A percentile compares a stretch with the other conserved stretches of the same genome.
phyloP scores from a whole-genome alignment of 1,284 basidiomycete species.

The Pseudozyma sp. region DNA sequence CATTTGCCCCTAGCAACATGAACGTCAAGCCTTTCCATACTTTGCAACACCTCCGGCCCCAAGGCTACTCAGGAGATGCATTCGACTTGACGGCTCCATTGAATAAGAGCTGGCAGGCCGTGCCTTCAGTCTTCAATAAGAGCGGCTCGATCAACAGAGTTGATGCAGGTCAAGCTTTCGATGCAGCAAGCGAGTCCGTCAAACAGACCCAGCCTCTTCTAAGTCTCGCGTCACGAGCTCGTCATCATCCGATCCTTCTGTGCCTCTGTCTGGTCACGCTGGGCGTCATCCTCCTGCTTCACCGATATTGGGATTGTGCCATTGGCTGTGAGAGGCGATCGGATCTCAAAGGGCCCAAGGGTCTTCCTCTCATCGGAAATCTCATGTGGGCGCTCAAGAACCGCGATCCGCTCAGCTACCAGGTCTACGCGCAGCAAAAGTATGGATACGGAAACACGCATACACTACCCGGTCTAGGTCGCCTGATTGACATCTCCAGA shows the following conservation, averaged over 20 bases:
- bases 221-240: not conserved
- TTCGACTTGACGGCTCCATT: not conserved
- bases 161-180: not conserved
- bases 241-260: slow-evolving; percentile 1
- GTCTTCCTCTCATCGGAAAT: slow-evolving; percentile 12
- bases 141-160: not conserved
- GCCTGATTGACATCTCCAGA: slow-evolving; percentile 17
- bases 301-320: slow-evolving; percentile 13
- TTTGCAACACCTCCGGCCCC: slow-evolving; percentile 1
- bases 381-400: slow-evolving; percentile 20
- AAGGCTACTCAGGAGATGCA: not conserved
- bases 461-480: slow-evolving; percentile 12
- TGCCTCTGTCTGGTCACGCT: not conserved
- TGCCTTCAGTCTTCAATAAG: not conserved
- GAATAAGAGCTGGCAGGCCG: slow-evolving; percentile 1
- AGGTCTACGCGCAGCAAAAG: slow-evolving; percentile 2
- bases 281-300: not conserved
- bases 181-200: slow-evolving; percentile 2
- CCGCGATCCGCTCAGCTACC: slow-evolving; percentile 10
- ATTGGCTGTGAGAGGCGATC: slow-evolving; percentile 10
- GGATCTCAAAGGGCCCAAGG: slow-evolving; percentile 13
- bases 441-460: slow-evolving; percentile 7
- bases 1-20: not conserved
- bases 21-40: slow-evolving; percentile 3
- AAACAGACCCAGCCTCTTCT: not conserved